These are phyloP conservation scores for Cercospora nicotianae DNA, from an alignment of 2,329 filamentous ascomycete species.

Conservation along the genomic window DNA sequence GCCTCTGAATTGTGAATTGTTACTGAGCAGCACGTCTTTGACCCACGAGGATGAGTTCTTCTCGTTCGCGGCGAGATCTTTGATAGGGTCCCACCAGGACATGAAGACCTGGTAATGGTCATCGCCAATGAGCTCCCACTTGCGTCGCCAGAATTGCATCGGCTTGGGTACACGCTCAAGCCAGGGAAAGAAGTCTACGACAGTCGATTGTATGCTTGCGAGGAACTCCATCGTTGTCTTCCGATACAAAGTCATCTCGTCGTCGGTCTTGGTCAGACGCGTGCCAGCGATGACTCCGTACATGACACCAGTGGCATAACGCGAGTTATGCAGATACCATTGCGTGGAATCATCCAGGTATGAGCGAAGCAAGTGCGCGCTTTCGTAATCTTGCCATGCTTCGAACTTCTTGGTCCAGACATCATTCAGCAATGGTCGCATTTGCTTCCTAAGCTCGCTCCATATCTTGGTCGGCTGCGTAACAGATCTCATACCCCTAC, in stretches of 20 bases:
- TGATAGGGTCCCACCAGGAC: constrained; percentile 17
- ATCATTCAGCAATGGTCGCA: constrained; percentile 16
- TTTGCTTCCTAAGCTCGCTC: constrained; percentile 13
- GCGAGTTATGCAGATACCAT: constrained; percentile 16
- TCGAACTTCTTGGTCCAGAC: constrained; percentile 15
- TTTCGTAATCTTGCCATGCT: constrained; percentile 19
- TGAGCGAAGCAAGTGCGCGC: constrained; percentile 7
- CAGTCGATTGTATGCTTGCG: constrained; percentile 8
- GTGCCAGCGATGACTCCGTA: constrained; percentile 15
- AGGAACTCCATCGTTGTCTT: constrained; percentile 19
- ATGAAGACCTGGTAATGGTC: constrained; percentile 12
- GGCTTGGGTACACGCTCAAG: constrained; percentile 4
- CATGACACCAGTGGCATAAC: constrained; percentile 18
- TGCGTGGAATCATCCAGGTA: constrained; percentile 2
- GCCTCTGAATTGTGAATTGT: constrained; percentile 14
- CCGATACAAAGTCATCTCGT: constrained; percentile 15
- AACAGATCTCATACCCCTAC: constrained; percentile 18
- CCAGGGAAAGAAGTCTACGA: constrained; percentile 20
- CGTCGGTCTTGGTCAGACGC: constrained; percentile 13
- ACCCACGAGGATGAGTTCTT: constrained; percentile 11
- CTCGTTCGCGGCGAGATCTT: background rate
- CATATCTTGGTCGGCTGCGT: constrained; percentile 15
- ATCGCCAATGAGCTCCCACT: constrained; percentile 11
- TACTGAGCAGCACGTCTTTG: constrained; percentile 12
- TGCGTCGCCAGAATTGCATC: constrained; percentile 12